These are phyloP conservation scores for Dactylorhiza incarnata DNA, from an alignment of 106 monocot genomes.

Conservation along the genomic window DNA sequence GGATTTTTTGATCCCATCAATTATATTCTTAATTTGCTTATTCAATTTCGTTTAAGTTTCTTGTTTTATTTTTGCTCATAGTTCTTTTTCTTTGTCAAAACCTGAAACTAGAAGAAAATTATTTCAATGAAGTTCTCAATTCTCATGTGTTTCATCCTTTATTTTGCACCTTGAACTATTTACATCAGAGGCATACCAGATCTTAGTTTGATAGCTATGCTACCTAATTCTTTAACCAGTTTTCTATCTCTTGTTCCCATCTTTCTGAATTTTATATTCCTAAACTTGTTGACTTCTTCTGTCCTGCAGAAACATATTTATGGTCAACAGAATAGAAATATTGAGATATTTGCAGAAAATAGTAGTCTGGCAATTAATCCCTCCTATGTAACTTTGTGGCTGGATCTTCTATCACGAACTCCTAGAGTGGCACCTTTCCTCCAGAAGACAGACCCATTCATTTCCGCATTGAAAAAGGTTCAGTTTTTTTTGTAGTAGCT, in stretches of 20 bases:
- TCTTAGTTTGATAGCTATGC: not conserved
- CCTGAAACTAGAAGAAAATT: too few species aligned
- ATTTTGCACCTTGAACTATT: not conserved
- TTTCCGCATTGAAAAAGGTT: conserved; percentile 80
- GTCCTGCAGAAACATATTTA: conserved; percentile 87
- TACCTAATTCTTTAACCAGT: not conserved
- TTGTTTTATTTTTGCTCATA: not conserved
- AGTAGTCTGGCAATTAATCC: conserved; percentile 82
- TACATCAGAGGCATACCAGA: not conserved
- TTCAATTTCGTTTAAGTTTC: not conserved
- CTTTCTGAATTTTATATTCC: not conserved
- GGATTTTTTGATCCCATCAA: too few species aligned
- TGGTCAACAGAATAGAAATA: conserved; percentile 67
- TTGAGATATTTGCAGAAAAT: conserved; percentile 77
- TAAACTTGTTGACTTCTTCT: not conserved
- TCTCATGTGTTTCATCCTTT: not conserved
- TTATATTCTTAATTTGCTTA: too few species aligned
- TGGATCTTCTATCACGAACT: conserved; percentile 81
- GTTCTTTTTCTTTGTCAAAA: too few species aligned
- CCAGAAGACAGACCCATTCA: conserved; percentile 69
- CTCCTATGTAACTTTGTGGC: conserved; percentile 68
- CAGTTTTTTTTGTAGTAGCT: not conserved
- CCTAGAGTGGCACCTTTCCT: conserved; percentile 97
- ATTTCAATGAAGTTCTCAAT: not conserved
- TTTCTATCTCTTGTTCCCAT: not conserved